These are phyloP conservation scores for Mycena metata DNA, from an alignment of 768 basidiomycete genomes.

Conservation along the genomic window DNA sequence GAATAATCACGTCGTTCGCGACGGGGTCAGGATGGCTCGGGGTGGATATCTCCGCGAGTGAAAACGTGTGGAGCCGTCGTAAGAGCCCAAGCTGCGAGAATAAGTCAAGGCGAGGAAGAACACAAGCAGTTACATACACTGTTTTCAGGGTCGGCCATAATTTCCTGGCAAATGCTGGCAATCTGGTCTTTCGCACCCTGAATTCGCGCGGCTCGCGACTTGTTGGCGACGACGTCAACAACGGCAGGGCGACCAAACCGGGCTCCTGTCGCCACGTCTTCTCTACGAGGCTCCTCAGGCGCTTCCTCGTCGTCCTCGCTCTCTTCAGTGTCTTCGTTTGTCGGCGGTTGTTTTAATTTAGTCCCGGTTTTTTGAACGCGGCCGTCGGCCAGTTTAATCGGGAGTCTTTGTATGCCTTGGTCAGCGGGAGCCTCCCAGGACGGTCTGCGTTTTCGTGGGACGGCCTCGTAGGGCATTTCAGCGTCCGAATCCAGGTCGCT, in stretches of 20 bases:
- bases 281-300: constrained; percentile 54
- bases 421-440: constrained; percentile 62
- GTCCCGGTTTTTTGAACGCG: constrained; percentile 73
- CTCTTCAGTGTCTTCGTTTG: constrained; percentile 45
- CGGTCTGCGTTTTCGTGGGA: constrained; percentile 65
- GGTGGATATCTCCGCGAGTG: constrained; percentile 80
- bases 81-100: constrained; percentile 83
- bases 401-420: constrained; percentile 72
- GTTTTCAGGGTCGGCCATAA: constrained; percentile 94
- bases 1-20: constrained; percentile 83
- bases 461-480: constrained; percentile 83
- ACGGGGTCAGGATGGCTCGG: constrained; percentile 79
- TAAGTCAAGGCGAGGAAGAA: constrained; percentile 15
- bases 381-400: constrained; percentile 90
- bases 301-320: constrained; percentile 53
- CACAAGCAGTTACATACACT: constrained; percentile 67
- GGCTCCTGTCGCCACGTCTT: constrained; percentile 86
- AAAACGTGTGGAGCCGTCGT: constrained; percentile 90
- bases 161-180: constrained; percentile 92
- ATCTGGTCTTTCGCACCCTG: constrained; percentile 94
- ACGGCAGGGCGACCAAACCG: constrained; percentile 91
- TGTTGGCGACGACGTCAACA: constrained; percentile 74
- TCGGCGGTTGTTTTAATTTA: constrained; percentile 47
- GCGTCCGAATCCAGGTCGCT: constrained; percentile 65
- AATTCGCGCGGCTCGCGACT: constrained; percentile 75